phyloP scores from a whole-genome alignment of 352 stramenopile species.

The Phytophthora chlamydospora region DNA sequence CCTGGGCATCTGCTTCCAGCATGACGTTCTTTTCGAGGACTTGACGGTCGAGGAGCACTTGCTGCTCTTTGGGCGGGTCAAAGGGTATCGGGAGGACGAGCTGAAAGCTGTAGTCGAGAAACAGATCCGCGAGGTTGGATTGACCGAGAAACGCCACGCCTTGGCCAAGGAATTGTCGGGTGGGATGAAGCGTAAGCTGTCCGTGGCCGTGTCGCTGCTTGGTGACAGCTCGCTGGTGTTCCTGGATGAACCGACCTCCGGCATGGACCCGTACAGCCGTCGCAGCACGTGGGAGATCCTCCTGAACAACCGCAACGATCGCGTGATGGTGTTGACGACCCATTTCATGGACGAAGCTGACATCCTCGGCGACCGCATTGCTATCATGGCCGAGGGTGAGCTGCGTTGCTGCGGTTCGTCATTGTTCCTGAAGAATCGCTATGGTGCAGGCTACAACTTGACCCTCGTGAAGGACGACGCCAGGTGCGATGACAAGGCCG shows the following conservation, averaged over 20 bases:
- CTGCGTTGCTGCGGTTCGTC: constrained; percentile 64
- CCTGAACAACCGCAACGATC: constrained; percentile 47
- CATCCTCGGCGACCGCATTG: constrained; percentile 74
- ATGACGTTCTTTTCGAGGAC: constrained; percentile 73
- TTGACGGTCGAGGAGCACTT: constrained; percentile 77
- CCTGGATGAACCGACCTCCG: constrained; percentile 90
- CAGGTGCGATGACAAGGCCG: constrained; percentile 24
- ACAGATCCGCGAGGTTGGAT: constrained; percentile 50
- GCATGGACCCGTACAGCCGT: constrained; percentile 95
- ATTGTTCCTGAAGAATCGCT: constrained; percentile 74
- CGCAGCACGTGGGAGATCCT: constrained; percentile 91
- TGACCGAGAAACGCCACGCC: constrained; percentile 53
- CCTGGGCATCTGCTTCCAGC: constrained; percentile 77
- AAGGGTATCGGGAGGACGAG: constrained; percentile 41
- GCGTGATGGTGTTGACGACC: constrained; percentile 86
- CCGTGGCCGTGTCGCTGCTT: constrained; percentile 86
- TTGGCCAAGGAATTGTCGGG: constrained; percentile 59
- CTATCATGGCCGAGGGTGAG: constrained; percentile 79
- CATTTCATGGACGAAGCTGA: constrained; percentile 95
- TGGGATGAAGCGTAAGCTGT: constrained; percentile 91
- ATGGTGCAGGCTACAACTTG: constrained; percentile 63
- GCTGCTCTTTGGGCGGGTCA: constrained; percentile 60
- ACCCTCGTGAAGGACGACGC: constrained; percentile 53
- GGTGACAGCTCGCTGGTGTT: constrained; percentile 81
- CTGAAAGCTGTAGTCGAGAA: constrained; percentile 30